Conservation (phyloP, 805 yeast species). For the Starmerella apis region DNA sequence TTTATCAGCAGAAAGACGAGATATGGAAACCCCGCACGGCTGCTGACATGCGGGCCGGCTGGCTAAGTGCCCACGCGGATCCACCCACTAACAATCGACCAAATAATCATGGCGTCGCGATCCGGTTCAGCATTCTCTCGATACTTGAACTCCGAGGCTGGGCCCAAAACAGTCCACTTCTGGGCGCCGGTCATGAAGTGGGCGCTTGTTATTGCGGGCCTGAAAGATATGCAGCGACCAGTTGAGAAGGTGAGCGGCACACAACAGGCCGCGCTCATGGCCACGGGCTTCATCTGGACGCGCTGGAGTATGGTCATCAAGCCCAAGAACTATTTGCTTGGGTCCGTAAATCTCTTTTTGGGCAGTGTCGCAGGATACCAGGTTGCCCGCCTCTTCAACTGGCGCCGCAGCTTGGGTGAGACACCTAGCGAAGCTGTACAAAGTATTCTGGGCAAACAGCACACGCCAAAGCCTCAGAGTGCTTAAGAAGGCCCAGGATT, state of each 20-base stretch:
- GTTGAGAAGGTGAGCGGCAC: slow-evolving; percentile 86
- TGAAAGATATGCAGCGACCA: slow-evolving; percentile 77
- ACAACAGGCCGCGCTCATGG: slow-evolving; percentile 73
- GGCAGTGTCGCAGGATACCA: slow-evolving; percentile 86
- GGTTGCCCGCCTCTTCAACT: slow-evolving; percentile 56
- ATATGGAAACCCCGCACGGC: slow-evolving; percentile 3
- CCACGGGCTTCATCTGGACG: slow-evolving; percentile 94
- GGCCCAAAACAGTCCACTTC: slow-evolving; percentile 94
- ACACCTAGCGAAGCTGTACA: slow-evolving; percentile 43
- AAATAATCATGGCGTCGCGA: slow-evolving; percentile 18
- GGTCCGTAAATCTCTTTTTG: slow-evolving; percentile 87
- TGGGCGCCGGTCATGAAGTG: slow-evolving; percentile 66
- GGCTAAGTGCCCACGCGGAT: not conserved
- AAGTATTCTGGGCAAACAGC: slow-evolving; percentile 38
- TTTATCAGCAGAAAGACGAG: not conserved
- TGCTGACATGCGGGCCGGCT: not conserved
- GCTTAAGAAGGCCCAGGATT: not conserved
- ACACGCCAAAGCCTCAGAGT: not conserved
- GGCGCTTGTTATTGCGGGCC: slow-evolving; percentile 87
- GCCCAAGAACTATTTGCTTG: slow-evolving; percentile 78
- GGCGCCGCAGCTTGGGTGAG: slow-evolving; percentile 59
- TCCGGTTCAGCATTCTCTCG: slow-evolving; percentile 40
- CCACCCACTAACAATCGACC: not conserved
- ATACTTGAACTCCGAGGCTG: slow-evolving; percentile 77
- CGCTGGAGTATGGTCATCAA: slow-evolving; percentile 92